Conservation (phyloP, 75 land plant genomes). For the Larix kaempferi region DNA sequence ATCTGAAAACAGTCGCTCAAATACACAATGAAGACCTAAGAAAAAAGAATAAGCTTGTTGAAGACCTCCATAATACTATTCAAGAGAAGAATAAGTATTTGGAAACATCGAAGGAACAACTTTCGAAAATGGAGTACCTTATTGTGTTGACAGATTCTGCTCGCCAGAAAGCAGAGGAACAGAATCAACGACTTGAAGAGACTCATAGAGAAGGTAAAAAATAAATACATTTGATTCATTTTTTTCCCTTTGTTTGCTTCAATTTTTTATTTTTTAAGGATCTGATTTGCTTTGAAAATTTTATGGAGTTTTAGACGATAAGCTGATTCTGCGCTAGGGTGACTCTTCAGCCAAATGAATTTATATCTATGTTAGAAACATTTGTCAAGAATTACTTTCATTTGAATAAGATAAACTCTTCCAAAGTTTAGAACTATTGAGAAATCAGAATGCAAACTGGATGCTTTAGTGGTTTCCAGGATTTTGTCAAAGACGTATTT, state of each 20-base stretch:
- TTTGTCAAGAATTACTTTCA: background rate
- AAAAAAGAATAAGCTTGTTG: slow-evolving; percentile 41
- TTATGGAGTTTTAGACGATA: background rate
- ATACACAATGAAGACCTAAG: slow-evolving; percentile 36
- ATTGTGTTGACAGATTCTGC: background rate
- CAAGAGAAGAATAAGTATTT: slow-evolving; percentile 38
- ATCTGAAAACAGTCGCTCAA: slow-evolving; percentile 51
- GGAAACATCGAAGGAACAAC: background rate
- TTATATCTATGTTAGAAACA: background rate
- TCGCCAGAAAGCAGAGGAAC: background rate
- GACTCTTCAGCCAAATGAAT: background rate
- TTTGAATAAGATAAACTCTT: background rate
- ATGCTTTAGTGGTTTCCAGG: no score
- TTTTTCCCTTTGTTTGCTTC: no score
- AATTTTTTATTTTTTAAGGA: no score
- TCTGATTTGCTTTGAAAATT: no score
- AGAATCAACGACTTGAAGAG: background rate
- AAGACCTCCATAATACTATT: slow-evolving; percentile 31
- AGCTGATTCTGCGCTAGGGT: no score
- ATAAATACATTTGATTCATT: no score
- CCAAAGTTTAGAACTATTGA: background rate
- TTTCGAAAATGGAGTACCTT: background rate
- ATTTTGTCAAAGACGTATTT: no score
- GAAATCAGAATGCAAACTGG: no score
- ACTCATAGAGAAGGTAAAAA: background rate